Percentiles rank a stretch among this genome's conserved stretches.
phyloP scores from a whole-genome alignment of 2,329 filamentous ascomycete genomes.

The Ceratocystis eucalypticola region DNA sequence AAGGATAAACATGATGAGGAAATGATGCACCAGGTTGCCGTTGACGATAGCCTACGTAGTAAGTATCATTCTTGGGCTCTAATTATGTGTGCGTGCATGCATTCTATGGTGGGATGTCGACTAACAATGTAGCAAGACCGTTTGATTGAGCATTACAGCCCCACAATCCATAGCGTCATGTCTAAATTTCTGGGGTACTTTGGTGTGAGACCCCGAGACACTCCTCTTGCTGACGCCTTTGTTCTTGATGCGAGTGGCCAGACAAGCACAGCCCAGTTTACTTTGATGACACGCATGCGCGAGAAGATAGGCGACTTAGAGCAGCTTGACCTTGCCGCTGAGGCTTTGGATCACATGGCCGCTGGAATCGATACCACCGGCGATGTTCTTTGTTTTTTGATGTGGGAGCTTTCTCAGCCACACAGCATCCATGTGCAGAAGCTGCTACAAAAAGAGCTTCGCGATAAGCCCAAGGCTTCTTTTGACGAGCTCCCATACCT shows the following conservation, averaged over 20 bases:
- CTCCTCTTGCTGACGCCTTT: conserved; percentile 45
- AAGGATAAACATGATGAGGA: conserved; percentile 41
- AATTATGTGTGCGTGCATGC: background rate
- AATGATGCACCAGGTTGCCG: conserved; percentile 55
- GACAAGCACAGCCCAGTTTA: conserved; percentile 37
- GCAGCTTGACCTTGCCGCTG: conserved; percentile 45
- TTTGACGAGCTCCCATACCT: conserved; percentile 44
- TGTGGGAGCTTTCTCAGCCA: conserved; percentile 56
- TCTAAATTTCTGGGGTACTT: conserved; percentile 32
- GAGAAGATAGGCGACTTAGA: conserved; percentile 36
- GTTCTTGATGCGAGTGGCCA: conserved; percentile 40
- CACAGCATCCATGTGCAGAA: conserved; percentile 38
- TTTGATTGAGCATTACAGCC: conserved; percentile 44
- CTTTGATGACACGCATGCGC: conserved; percentile 45
- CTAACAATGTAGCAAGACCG: conserved; percentile 36
- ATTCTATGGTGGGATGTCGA: background rate
- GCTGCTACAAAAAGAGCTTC: conserved; percentile 40
- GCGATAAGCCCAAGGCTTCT: conserved; percentile 27
- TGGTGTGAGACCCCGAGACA: conserved; percentile 41
- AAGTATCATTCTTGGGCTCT: conserved; percentile 22
- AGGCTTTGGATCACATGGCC: conserved; percentile 58
- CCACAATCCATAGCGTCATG: conserved; percentile 36
- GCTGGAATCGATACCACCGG: conserved; percentile 61
- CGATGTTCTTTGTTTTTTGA: conserved; percentile 54
- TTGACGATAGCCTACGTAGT: conserved; percentile 56